Evolutionary conservation across 805 yeast species (phyloP), one percentile per base, ranked within the genome.

Genomic region (Candida taoyuanica): DNA sequence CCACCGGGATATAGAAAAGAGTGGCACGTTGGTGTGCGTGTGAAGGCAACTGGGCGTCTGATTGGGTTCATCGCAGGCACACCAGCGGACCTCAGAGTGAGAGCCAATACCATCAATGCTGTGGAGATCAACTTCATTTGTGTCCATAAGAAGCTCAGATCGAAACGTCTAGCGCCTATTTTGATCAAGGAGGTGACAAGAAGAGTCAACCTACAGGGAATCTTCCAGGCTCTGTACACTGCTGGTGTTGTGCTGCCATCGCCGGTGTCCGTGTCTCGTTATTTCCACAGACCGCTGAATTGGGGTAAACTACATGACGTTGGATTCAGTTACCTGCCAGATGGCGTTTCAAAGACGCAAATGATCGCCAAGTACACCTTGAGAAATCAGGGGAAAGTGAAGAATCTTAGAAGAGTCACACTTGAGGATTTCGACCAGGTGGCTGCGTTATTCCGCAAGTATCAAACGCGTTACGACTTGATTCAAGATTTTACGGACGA

Each of bases 221-320:
- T 89, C 43, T 93, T 97, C 96, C 97, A 89, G 61, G 98, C 98
- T 0, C 71, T 93, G 43, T 87, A 86, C 63, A 91, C 98, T 8
- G 95, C 91, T 0, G 98, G 98, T 9, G 78, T 81, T 3, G 81
- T 87, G 2, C 69, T 93, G 40, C 98, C 98, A 17, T 79, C 89
- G n/a, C 98, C 98, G 0, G 76, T 91, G 5, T 68, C 95, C 11
- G 78, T 86, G 2, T 81, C 94, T 58, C 74, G 97, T 44, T 93
- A 93, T 60, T 83, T 85, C 29, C 98, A 93, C 64, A 83, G 98
- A 52, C 94, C 97, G 2, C 66, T 93, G 48, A 84, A 93, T 58
- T 93, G 98, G 98, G 65, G 77, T 12, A 91, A 86, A 56, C 71
- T 93, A 17, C 70, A 84, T 54, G 96, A 87, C 37, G 95, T 88